Base-by-base conservation (phyloP, 78 protist species). In the Chrysochromulina parva region DNA sequence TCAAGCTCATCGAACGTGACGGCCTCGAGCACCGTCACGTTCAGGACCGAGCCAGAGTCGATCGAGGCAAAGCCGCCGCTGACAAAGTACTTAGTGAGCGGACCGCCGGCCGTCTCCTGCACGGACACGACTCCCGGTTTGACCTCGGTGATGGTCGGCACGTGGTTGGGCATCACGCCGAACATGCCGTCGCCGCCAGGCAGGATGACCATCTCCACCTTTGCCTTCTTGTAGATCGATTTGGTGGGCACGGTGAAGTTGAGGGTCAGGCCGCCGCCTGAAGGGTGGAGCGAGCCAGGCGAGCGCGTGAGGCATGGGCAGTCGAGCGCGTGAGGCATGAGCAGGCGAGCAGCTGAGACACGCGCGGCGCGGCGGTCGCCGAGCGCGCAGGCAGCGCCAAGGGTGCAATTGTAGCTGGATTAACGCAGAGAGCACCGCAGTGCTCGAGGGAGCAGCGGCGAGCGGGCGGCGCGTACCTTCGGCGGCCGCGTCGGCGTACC, bases 181-280 rank as follows among this genome's bases (percentile, higher is more conserved):
- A 78, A 78, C 50, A 24, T 2, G 28, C 86, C 86, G n/a, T 53
- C 59, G 13, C 14, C 28, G 86, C 86, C 86, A 1, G 86, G 86
- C 86, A 78, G 57, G 20, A 78, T 78, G 24, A 78, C 86, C 86
- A 78, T 78, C 62, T 53, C 57, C 19, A 78, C 86, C 9, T 22
- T 52, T 3, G 54, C 81, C 17, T 3, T 26, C 17, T 5, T 38
- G 73, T 66, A 66, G 73, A 66, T 26, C 24, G 73, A 5, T 38
- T 10, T 9, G 73, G 47, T 14, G 1, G 73, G 73, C 47, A 66
- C 6, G 47, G 73, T 14, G 73, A 66, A 66, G 73, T 66, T 66
- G 73, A 66, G 16, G 24, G 5, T 66, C 17, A 66, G 73, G n/a
- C n/a, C n/a, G n/a, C n/a, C n/a, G n/a, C n/a, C n/a, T n/a, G n/a